Percentiles rank a stretch among this genome's conserved stretches.
phyloP scores from a whole-genome alignment of 2,329 filamentous ascomycete species.

The Chaetomiaceae sp. region DNA sequence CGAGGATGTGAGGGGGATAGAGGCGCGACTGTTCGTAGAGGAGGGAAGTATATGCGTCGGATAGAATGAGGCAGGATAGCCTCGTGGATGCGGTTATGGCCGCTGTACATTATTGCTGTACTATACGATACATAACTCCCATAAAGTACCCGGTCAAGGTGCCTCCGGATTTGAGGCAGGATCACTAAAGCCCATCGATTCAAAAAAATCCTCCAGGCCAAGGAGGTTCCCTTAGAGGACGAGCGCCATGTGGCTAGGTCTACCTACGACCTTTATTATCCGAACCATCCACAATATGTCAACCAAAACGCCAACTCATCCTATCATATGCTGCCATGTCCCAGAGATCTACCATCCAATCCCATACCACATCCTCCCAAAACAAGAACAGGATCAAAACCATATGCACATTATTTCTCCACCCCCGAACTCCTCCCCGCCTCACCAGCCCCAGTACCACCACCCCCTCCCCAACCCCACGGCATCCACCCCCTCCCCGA shows the following conservation, averaged over 20 bases:
- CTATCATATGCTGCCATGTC: too few relatives aligned
- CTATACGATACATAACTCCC: background rate
- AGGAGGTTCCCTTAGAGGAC: too few relatives aligned
- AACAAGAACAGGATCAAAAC: too few relatives aligned
- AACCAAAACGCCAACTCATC: conserved; percentile 3
- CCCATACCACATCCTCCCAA: background rate
- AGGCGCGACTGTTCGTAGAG: too few relatives aligned
- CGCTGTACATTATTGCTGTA: conserved; percentile 4
- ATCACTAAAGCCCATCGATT: too few relatives aligned
- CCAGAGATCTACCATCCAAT: too few relatives aligned
- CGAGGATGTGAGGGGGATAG: background rate
- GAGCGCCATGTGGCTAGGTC: background rate
- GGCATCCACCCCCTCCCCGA: conserved; percentile 41
- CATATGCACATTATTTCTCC: conserved; percentile 32
- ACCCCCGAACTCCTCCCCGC: conserved; percentile 37
- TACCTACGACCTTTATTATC: background rate
- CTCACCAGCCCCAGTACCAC: conserved; percentile 9
- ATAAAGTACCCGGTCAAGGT: background rate
- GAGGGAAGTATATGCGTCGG: background rate
- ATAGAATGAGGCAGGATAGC: background rate
- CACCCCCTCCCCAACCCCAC: conserved; percentile 41
- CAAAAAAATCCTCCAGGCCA: background rate
- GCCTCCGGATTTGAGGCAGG: too few relatives aligned
- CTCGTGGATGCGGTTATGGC: background rate
- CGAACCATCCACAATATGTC: too few relatives aligned